Conservation (phyloP, 257 asterid genomes). For the Verbascum thapsus region DNA sequence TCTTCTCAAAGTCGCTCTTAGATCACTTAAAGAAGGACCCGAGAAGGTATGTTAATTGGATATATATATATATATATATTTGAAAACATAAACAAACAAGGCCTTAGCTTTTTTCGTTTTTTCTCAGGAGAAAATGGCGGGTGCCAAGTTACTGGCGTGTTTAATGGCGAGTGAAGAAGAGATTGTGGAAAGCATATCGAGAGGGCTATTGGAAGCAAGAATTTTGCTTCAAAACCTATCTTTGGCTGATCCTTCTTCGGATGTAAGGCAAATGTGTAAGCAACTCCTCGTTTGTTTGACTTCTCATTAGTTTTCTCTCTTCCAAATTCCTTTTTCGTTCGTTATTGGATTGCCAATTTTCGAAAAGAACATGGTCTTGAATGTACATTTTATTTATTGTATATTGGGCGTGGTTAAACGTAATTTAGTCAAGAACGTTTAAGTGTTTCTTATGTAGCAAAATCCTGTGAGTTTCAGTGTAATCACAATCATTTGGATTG, state of each 20-base stretch:
- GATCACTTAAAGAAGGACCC: conserved; percentile 65
- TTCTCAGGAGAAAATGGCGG: conserved; percentile 67
- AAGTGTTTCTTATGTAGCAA: no score
- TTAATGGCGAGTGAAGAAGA: conserved; percentile 81
- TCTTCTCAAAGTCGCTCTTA: conserved; percentile 53
- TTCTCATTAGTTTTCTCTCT: conserved; percentile 30
- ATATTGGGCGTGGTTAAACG: no score
- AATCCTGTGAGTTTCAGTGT: no score
- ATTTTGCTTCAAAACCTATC: conserved; percentile 51
- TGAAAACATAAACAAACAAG: no score
- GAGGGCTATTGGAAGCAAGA: conserved; percentile 61
- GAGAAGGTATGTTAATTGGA: conserved; percentile 51
- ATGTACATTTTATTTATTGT: no score
- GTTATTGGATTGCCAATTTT: not conserved
- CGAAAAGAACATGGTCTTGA: no score
- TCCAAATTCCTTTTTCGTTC: not conserved
- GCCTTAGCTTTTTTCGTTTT: conserved; percentile 6
- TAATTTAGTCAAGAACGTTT: no score
- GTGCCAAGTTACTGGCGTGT: conserved; percentile 69
- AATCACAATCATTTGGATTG: no score
- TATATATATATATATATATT: not conserved
- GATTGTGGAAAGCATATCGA: conserved; percentile 56
- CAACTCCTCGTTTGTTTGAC: conserved; percentile 65
- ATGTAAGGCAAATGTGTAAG: conserved; percentile 60
- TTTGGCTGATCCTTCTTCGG: conserved; percentile 53